Evolutionary conservation across 805 yeast genomes (phyloP), one percentile per base, ranked within the genome.

Genomic region (Lipomyces sp.): DNA sequence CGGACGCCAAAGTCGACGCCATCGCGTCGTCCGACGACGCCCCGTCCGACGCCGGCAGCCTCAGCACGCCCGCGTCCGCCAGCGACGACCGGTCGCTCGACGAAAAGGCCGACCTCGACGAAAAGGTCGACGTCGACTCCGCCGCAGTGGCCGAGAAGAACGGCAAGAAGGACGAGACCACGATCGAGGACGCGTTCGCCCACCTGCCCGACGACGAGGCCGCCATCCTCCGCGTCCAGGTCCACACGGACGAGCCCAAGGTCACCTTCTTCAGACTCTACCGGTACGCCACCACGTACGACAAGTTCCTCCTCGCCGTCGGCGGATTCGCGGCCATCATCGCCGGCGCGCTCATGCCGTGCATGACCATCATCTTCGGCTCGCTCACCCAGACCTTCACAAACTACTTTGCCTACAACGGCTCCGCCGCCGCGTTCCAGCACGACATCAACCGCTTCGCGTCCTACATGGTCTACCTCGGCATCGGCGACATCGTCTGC

Each of bases 321-420:
- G 77, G 69, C 13, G 60, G 64, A 21, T 50, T 68, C n/a, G 68
- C 44, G 32, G 19, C 61, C 26, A 47, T 58, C 35, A 47, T 31
- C n/a, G 44, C 54, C 38, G 64, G 63, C 37, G 59, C 51, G 49
- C 70, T 70, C 1, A 41, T 71, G 51, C 75, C 75, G 1, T 55
- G 70, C 63, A 70, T 70, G 62, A 71, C 76, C 18, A 55, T 13
- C 47, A 71, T 71, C 22, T 68, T 71, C 26, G 75, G 75, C 26
- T 52, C 58, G 33, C 58, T 71, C 49, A 65, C 75, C 18, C 64
- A 68, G 39, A 50, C 51, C 4, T 69, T 72, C 60, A 61, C 67
- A 38, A 47, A 59, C 48, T 70, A 60, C 49, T 61, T 70, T 46
- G 36, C 40, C 43, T 26, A 34, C 44, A 23, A 33, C 34, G 47